Evolutionary conservation across 2,329 filamentous ascomycete genomes (phyloP).

Genomic region (Drechslera avenae): DNA sequence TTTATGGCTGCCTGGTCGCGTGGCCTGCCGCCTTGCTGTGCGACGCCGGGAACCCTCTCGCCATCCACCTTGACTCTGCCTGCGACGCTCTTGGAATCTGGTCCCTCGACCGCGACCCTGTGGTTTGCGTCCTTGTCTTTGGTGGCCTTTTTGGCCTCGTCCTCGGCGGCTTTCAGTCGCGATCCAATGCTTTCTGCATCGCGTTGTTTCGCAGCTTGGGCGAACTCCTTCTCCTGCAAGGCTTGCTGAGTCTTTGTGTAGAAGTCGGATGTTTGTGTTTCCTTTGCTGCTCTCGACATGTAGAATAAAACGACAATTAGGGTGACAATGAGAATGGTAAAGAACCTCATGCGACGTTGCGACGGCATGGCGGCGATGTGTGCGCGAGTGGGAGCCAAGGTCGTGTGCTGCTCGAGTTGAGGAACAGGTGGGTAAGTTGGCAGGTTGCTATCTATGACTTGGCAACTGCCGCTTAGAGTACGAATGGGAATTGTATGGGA

Average conservation of each 20-base stretch:
- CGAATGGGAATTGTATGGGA: not conserved
- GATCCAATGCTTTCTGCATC: slow-evolving; percentile 61
- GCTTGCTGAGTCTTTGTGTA: slow-evolving; percentile 64
- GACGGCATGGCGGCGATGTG: slow-evolving; percentile 40
- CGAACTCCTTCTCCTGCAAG: slow-evolving; percentile 47
- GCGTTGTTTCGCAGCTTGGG: slow-evolving; percentile 52
- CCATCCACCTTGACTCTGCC: slow-evolving; percentile 58
- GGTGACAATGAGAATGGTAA: slow-evolving; percentile 68
- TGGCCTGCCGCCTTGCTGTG: slow-evolving; percentile 52
- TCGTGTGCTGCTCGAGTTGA: slow-evolving; percentile 10
- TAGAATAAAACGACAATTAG: slow-evolving; percentile 72
- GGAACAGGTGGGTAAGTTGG: not conserved
- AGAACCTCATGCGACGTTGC: slow-evolving; percentile 68
- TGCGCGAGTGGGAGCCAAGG: slow-evolving; percentile 7
- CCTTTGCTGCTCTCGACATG: slow-evolving; percentile 67
- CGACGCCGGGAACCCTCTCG: slow-evolving; percentile 49
- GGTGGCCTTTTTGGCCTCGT: slow-evolving; percentile 69
- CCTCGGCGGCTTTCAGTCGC: slow-evolving; percentile 70
- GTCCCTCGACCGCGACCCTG: slow-evolving; percentile 42
- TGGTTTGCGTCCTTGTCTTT: slow-evolving; percentile 66
- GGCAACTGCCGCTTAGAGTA: not conserved
- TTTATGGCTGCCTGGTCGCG: slow-evolving; percentile 48
- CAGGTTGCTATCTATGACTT: not conserved
- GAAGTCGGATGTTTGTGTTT: slow-evolving; percentile 60
- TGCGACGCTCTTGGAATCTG: slow-evolving; percentile 56